These are phyloP conservation scores for Lathyrus aphaca DNA, from an alignment of 306 rosid species.

Conservation along the genomic window DNA sequence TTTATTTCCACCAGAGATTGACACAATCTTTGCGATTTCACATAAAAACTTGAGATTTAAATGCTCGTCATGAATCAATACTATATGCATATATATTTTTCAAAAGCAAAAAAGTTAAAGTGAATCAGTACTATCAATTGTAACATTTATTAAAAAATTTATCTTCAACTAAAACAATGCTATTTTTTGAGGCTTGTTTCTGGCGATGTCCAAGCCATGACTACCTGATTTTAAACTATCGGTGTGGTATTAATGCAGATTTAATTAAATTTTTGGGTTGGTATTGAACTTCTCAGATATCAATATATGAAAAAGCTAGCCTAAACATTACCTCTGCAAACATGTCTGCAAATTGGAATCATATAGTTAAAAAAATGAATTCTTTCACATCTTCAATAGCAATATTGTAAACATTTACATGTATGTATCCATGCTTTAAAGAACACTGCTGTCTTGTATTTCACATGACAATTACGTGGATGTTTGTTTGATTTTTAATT, in stretches of 20 bases:
- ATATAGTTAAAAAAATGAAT: not conserved
- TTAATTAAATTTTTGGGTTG: not conserved
- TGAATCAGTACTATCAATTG: not conserved
- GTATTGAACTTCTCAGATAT: slow-evolving; percentile 2
- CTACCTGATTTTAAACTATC: slow-evolving; percentile 9
- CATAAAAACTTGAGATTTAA: not conserved
- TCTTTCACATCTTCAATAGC: not conserved
- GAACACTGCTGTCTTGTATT: slow-evolving; percentile 1
- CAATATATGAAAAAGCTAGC: slow-evolving; percentile 10
- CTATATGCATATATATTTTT: not conserved
- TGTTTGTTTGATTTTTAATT: slow-evolving; percentile 18
- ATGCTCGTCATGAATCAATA: not conserved
- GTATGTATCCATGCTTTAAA: not conserved
- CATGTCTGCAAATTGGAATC: not conserved
- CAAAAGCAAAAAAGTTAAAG: too few species aligned
- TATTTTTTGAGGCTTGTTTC: not conserved
- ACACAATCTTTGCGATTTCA: not conserved
- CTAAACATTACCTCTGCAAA: not conserved
- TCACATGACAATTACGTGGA: slow-evolving; percentile 1
- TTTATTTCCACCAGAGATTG: not conserved
- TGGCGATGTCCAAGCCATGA: slow-evolving; percentile 4
- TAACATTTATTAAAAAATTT: not conserved
- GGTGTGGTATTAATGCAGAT: not conserved
- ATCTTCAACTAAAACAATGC: not conserved
- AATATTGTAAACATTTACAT: slow-evolving; percentile 1